Conservation (phyloP, 2,329 filamentous ascomycete species). For the Emergomyces orientalis region DNA sequence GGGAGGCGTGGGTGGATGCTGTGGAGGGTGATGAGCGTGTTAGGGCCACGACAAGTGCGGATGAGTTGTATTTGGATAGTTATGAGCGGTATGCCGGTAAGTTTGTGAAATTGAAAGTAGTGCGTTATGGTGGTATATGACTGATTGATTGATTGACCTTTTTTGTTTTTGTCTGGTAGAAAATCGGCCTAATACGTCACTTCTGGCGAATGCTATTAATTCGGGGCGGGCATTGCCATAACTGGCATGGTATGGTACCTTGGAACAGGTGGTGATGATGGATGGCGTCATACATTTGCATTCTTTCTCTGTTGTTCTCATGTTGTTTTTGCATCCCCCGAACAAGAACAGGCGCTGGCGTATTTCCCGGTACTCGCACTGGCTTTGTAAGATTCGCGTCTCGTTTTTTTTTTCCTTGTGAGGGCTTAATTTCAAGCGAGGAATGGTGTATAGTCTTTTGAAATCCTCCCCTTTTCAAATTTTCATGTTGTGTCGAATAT, state of each 20-base stretch:
- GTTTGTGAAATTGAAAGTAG: slow-evolving; percentile 17
- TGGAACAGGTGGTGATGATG: no score
- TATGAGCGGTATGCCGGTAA: slow-evolving; percentile 53
- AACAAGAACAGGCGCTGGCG: background rate
- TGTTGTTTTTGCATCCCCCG: background rate
- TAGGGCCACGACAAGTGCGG: slow-evolving; percentile 56
- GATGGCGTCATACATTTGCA: background rate
- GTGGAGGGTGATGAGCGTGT: slow-evolving; percentile 57
- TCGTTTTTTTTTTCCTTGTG: background rate
- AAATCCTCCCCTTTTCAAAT: background rate
- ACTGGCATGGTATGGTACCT: background rate
- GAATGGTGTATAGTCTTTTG: background rate
- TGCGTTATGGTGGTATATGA: no score
- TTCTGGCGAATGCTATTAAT: slow-evolving; percentile 52
- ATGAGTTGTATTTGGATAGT: slow-evolving; percentile 58
- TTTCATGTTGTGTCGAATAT: background rate
- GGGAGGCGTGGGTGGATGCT: slow-evolving; percentile 61
- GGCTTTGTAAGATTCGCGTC: background rate
- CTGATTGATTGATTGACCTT: slow-evolving; percentile 4
- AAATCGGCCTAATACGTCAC: slow-evolving; percentile 51
- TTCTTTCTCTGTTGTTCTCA: background rate
- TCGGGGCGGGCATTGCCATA: slow-evolving; percentile 46
- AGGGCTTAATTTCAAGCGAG: background rate
- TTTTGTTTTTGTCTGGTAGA: slow-evolving; percentile 30
- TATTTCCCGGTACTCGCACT: background rate